Evolutionary conservation across 2,329 filamentous ascomycete species (phyloP), one percentile per base, ranked within the genome.

Genomic region (Verticillium nonalfalfae): DNA sequence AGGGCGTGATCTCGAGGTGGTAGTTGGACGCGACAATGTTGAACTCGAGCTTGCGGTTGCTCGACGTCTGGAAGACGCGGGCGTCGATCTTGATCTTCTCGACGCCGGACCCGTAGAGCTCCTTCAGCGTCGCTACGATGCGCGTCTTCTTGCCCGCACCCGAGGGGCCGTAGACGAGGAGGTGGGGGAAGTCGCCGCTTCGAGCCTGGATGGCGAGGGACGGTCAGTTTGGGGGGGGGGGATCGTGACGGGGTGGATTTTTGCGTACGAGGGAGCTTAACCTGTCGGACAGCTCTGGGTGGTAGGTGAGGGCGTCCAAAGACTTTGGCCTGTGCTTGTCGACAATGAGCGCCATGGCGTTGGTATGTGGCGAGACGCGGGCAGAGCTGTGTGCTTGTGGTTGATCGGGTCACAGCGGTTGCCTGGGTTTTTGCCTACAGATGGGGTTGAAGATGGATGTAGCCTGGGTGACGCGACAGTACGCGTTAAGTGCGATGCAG

Each of bases 51-150:
- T 99, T 99, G 73, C 95, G 92, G 76, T 97, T 98, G 72, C 89
- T 90, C 26, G 87, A 93, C 1, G 95, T 98, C 76, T 97, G 93
- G 79, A 99, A 99, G 62, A 97, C 90, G 66, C 95, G 90, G 13
- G 93, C 91, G 73, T 99, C 95, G 77, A 99, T 98, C 80, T 98
- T 98, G 83, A 99, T 99, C 83, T 97, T 98, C 73, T 99, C 96
- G n/a, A 97, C 95, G 54, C 95, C 94, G 0, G 94, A 89, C 0
- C 95, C 95, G 75, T 95, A 99, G 7, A 99, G 84, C 72, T 97
- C 94, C 74, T 97, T 96, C 3, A 99, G 80, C 0, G 94, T 98
- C 15, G 95, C 93, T 18, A 97, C 92, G 67, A 98, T 96, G 54
- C 95, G 89, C 1, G 95, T 99, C 78, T 99, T 99, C 76, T 99